Evolutionary conservation across 352 stramenopile species (phyloP).

Genomic region (Phytophthora macrochlamydospora): DNA sequence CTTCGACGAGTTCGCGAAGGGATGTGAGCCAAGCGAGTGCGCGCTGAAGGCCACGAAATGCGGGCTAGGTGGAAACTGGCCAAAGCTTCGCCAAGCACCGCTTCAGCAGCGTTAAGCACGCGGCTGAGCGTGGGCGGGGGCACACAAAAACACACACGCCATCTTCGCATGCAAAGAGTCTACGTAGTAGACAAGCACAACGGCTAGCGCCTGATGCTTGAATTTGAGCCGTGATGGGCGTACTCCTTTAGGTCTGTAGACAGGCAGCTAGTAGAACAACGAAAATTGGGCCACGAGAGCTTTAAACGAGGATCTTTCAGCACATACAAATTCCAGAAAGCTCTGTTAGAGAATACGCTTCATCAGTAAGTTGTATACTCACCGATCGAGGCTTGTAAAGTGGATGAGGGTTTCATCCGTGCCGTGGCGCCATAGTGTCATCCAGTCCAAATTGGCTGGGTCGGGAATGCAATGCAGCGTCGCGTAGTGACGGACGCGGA

Average conservation of each 20-base stretch:
- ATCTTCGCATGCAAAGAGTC: neutral
- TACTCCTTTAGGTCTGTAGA: neutral
- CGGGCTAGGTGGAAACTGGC: no score
- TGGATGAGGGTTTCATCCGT: neutral
- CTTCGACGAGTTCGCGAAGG: no score
- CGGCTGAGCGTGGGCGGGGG: no score
- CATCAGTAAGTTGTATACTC: neutral
- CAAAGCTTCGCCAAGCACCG: no score
- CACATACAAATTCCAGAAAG: neutral
- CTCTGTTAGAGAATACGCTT: neutral
- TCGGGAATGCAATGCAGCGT: neutral
- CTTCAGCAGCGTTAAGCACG: no score
- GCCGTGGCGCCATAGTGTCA: neutral
- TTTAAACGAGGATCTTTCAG: neutral
- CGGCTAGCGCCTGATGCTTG: neutral
- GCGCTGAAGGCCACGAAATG: no score
- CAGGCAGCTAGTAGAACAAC: neutral
- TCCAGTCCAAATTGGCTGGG: neutral
- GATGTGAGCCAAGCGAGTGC: no score
- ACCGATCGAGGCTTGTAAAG: neutral
- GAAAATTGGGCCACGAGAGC: neutral
- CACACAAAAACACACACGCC: neutral
- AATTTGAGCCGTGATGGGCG: neutral
- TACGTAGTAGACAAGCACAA: neutral
- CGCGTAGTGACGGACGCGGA: neutral